phyloP scores from a whole-genome alignment of 306 rosid species.

The Vigna radiata region DNA sequence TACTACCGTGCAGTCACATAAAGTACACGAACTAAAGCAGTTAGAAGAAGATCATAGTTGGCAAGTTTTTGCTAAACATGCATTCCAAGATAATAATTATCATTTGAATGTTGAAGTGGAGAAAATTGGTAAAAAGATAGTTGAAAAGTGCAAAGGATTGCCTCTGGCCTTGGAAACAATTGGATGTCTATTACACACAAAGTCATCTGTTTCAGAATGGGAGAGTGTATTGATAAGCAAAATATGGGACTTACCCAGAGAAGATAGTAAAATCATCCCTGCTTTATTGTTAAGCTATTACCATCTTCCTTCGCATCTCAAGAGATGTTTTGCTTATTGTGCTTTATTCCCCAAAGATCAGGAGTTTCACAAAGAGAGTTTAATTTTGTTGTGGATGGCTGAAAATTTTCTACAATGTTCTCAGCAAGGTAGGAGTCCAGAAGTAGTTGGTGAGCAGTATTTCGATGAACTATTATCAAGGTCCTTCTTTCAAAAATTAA shows the following conservation, averaged over 20 bases:
- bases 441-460: background rate
- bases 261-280: background rate
- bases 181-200: background rate
- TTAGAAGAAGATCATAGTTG: background rate
- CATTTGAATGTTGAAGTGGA: background rate
- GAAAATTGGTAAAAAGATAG: background rate
- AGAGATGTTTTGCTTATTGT: background rate
- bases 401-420: background rate
- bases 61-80: background rate
- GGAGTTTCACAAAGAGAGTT: background rate
- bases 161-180: background rate
- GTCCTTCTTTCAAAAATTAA: background rate
- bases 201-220: background rate
- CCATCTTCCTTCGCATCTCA: slow-evolving; percentile 12
- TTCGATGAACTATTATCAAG: background rate
- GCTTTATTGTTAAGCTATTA: background rate
- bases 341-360: background rate
- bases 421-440: background rate
- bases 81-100: background rate
- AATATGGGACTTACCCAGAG: background rate
- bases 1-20: background rate
- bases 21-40: background rate
- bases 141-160: background rate
- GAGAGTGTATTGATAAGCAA: background rate
- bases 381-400: background rate